These are phyloP conservation scores for Boletellus deceptivus DNA, from an alignment of 1,284 basidiomycete species.

Conservation along the genomic window DNA sequence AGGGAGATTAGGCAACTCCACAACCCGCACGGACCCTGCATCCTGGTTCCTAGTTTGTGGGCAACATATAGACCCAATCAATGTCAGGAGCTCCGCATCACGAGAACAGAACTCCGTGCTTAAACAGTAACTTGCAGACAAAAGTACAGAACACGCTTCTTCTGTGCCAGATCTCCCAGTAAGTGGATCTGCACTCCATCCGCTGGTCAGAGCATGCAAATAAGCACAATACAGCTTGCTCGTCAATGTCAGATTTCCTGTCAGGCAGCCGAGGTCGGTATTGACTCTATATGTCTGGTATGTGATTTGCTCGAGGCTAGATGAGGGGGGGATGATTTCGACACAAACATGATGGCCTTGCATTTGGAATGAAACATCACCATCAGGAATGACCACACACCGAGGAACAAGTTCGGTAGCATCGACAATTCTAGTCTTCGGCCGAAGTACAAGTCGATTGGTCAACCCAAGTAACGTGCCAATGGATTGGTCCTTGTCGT, in stretches of 20 bases:
- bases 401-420: conserved; percentile 16
- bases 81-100: conserved; percentile 33
- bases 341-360: conserved; percentile 27
- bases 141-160: conserved; percentile 41
- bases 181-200: conserved; percentile 44
- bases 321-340: conserved; percentile 17
- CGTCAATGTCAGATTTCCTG: conserved; percentile 31
- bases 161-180: conserved; percentile 45
- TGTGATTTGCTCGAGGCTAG: background rate
- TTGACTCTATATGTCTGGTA: conserved; percentile 43
- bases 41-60: conserved; percentile 28
- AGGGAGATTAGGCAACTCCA: conserved; percentile 26
- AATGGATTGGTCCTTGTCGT: conserved; percentile 23
- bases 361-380: conserved; percentile 26
- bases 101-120: conserved; percentile 34
- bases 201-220: conserved; percentile 46
- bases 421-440: conserved; percentile 8
- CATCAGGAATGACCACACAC: conserved; percentile 42
- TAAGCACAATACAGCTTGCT: conserved; percentile 41
- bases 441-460: conserved; percentile 41
- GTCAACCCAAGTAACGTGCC: conserved; percentile 31
- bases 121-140: conserved; percentile 38
- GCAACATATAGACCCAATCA: conserved; percentile 39
- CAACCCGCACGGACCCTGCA: conserved; percentile 19
- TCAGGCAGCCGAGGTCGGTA: conserved; percentile 37